Conservation (phyloP, 2,329 filamentous ascomycete species). For the Fusarium falciforme region DNA sequence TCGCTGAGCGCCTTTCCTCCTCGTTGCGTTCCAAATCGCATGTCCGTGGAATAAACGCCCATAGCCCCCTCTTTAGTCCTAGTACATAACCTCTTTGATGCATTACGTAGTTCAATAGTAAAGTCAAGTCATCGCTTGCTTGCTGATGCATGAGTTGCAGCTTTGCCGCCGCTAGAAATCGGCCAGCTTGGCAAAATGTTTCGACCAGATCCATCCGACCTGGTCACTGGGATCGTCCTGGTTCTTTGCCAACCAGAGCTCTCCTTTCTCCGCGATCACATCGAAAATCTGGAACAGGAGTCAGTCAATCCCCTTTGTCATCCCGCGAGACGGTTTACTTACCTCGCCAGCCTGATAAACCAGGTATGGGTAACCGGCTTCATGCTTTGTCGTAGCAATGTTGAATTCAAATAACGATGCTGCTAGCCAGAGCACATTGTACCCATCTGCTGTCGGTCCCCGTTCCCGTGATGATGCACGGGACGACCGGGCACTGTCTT, state of each 20-base stretch:
- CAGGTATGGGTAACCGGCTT: constrained; percentile 95
- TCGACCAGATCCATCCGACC: constrained; percentile 99
- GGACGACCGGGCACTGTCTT: constrained; percentile 64
- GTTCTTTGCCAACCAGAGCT: constrained; percentile 97
- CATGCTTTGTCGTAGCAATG: constrained; percentile 89
- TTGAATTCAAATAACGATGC: constrained; percentile 98
- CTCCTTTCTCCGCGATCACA: constrained; percentile 95
- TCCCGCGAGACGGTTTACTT: constrained; percentile 44
- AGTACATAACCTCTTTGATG: constrained; percentile 41
- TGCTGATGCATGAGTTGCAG: constrained; percentile 22
- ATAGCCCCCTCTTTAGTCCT: constrained; percentile 36
- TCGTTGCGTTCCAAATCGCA: constrained; percentile 33
- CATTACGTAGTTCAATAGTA: constrained; percentile 33
- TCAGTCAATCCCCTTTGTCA: not conserved
- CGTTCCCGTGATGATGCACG: constrained; percentile 71
- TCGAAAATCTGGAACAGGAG: constrained; percentile 74
- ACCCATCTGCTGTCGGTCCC: constrained; percentile 64
- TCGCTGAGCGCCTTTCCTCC: constrained; percentile 24
- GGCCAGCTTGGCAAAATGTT: constrained; percentile 85
- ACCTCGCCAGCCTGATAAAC: constrained; percentile 95
- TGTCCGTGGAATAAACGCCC: constrained; percentile 42
- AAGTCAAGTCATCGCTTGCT: constrained; percentile 21
- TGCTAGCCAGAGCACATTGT: constrained; percentile 87
- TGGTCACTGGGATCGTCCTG: constrained; percentile 85
- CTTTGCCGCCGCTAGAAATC: constrained; percentile 54